Evolutionary conservation across 2,329 filamentous ascomycete genomes (phyloP).

Genomic region (Hymenoscyphus albidus): DNA sequence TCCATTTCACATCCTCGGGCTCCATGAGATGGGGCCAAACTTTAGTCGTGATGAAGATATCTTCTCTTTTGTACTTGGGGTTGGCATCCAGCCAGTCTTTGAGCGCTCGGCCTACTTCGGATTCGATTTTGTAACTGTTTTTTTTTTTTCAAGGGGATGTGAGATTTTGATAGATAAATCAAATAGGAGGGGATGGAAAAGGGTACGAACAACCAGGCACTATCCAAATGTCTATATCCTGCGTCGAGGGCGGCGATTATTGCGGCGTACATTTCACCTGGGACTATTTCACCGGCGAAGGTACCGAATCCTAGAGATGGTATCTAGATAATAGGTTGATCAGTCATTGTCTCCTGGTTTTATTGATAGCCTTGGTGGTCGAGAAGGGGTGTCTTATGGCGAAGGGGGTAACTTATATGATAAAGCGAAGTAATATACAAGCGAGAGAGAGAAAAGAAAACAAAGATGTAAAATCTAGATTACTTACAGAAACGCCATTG

Average conservation of each 20-base stretch:
- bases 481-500: not conserved
- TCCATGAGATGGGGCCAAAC: constrained; percentile 61
- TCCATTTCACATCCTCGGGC: constrained; percentile 58
- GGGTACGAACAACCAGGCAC: constrained; percentile 55
- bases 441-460: not conserved
- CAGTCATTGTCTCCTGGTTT: not conserved
- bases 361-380: not conserved
- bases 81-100: constrained; percentile 59
- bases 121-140: constrained; percentile 66
- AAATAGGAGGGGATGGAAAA: constrained; percentile 30
- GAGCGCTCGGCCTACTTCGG: constrained; percentile 74
- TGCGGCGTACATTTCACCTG: constrained; percentile 42
- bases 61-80: constrained; percentile 55
- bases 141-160: not conserved
- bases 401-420: too few relatives aligned
- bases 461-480: not conserved
- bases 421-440: not conserved
- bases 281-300: constrained; percentile 28
- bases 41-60: constrained; percentile 32
- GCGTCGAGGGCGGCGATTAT: constrained; percentile 59
- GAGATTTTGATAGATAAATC: not conserved
- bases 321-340: constrained; percentile 18
- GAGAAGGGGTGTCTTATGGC: not conserved
- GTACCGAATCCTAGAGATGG: constrained; percentile 44
- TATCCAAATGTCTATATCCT: constrained; percentile 66